Base-by-base conservation (phyloP, 495 filamentous ascomycete genomes). In the Penicillium paxilli region DNA sequence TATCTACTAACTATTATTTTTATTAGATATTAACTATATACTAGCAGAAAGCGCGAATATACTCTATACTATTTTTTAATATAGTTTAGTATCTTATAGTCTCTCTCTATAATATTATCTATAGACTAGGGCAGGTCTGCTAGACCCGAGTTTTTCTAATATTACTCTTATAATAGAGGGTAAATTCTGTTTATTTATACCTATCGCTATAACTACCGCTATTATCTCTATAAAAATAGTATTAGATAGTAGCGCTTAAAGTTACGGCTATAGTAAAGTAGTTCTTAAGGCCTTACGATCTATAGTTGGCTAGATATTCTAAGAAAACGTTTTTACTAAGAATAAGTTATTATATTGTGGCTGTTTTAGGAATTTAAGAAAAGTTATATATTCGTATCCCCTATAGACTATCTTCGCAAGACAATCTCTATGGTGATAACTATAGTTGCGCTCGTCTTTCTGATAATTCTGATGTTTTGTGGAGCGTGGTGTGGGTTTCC, bases 31-130 rank as follows among this genome's bases (percentile, higher is more conserved):
- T 60, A 20, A 55, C 26, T 41, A 52, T 52, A 52, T 55, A 60
- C 35, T 55, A 23, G 47, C 57, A 48, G 52, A 60, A 44, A 40
- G 57, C 47, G 1, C 51, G 51, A 19, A 59, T 59, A 51, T 47
- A 59, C 47, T 40, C 50, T 2, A 47, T 55, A 47, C 55, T 44
- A 48, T 59, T 59, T 59, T 45, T 59, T 51, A 1, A 56, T 56
- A 28, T 56, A 38, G 12, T 50, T 30, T 0, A 56, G 53, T 40
- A 56, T 47, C 47, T 23, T 21, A 20, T 28, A 38, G 30, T 26
- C 47, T 10, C 53, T 47, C 44, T 52, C 50, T 12, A 46, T 46
- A 28, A 55, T 41, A 20, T 51, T 47, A 16, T 51, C 40, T 26
- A 50, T 56, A 12, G 54, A 47, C 51, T 9, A 14, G 11, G 44